Base-by-base conservation (phyloP, 2,329 filamentous ascomycete species). In the Emergomyces orientalis region DNA sequence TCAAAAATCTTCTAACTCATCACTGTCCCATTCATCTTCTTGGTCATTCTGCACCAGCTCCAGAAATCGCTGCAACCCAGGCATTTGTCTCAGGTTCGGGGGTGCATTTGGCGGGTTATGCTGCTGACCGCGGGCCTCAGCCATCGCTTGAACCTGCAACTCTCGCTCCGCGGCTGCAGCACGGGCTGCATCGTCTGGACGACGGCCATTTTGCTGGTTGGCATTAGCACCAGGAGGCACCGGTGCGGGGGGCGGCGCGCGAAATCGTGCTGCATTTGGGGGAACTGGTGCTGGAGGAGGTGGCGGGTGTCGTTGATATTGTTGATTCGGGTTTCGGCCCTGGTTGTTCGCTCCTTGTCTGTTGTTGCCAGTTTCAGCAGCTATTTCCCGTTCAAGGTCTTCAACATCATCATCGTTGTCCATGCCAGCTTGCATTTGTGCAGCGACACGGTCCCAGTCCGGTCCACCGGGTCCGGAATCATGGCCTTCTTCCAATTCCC, bases 401-500 rank as follows among this genome's bases (percentile, higher is more conserved):
- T 51, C 54, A 8, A 17, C 56, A n/a, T 65, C 62, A 54, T 65
- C 58, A 34, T 22, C 59, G 60, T 62, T 64, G 7, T 65, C 61
- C 56, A 66, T 63, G n/a, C 67, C 66, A 43, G 68, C 67, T 13
- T 70, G 67, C 57, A 63, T 55, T 14, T 65, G 55, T 25, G 14
- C 60, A 19, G 45, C 55, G 2, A 56, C 59, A n/a, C 13, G 55
- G 45, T 61, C 51, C 60, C 60, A 61, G 11, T 61, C 34, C 25
- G 51, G 60, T 27, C 7, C 19, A 6, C 77, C 75, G 7, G 77
- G 72, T 58, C 77, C 75, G 0, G 73, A 73, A 43, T 79, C 82
- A 68, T 97, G 91, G 0, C 92, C 92, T 55, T 84, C 86, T 74
- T 95, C 90, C 30, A 95, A 78, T 71, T 96, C 94, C 91, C 92